Evolutionary conservation across 495 filamentous ascomycete species (phyloP).

Genomic region (Mytilinidion resinicola): DNA sequence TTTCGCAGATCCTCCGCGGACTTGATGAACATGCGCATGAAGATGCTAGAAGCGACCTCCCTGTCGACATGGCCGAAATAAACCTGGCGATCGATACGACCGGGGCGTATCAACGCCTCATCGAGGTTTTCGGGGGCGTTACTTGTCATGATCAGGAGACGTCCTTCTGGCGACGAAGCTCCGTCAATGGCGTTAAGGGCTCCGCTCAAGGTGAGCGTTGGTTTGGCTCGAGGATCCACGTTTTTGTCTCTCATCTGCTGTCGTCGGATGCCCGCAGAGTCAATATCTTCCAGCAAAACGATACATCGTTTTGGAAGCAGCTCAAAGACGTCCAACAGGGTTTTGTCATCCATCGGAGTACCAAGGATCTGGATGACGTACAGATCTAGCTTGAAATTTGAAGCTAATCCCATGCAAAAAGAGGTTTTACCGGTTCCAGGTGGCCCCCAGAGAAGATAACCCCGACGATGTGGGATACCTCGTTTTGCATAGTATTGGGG

Average conservation of each 20-base stretch:
- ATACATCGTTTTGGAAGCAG: constrained; percentile 22
- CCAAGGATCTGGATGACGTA: constrained; percentile 58
- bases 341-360: constrained; percentile 83
- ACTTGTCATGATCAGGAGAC: constrained; percentile 26
- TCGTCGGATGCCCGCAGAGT: constrained; percentile 10
- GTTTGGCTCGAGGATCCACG: no score
- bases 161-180: constrained; percentile 15
- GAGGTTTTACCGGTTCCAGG: constrained; percentile 66
- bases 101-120: constrained; percentile 24
- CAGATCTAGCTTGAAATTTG: constrained; percentile 59
- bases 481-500: background rate
- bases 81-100: constrained; percentile 20
- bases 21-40: background rate
- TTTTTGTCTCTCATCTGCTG: constrained; percentile 31
- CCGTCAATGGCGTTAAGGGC: constrained; percentile 29
- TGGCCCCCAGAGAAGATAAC: constrained; percentile 54
- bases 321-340: constrained; percentile 30
- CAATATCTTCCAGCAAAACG: constrained; percentile 28
- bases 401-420: constrained; percentile 56
- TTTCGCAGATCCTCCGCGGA: background rate
- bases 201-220: constrained; percentile 18
- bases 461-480: constrained; percentile 27
- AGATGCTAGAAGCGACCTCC: background rate
- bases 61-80: background rate
- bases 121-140: constrained; percentile 25